A percentile compares a stretch with the other conserved stretches of the same genome.
Evolutionary conservation across 208 protist species (phyloP).

Genomic region (Angomonas ambiguus): DNA sequence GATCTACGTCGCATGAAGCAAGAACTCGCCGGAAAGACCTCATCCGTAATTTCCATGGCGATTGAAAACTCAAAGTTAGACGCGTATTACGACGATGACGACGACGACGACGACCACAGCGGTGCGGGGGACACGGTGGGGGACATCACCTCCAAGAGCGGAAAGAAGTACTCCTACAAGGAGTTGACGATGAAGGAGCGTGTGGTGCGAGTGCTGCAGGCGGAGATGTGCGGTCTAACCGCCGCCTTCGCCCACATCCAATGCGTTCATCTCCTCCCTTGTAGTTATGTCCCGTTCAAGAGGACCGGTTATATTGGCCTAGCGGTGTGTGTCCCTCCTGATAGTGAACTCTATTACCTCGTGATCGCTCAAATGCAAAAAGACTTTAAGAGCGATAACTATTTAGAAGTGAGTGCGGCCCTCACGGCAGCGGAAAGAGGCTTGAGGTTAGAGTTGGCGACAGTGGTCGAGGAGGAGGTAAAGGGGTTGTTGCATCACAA

Average conservation of each 20-base stretch:
- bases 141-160: background rate
- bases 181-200: conserved; percentile 68
- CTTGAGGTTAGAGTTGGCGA: conserved; percentile 85
- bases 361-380: conserved; percentile 92
- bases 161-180: conserved; percentile 18
- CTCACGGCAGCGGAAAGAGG: conserved; percentile 86
- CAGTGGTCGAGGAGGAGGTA: conserved; percentile 77
- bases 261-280: conserved; percentile 95
- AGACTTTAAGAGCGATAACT: conserved; percentile 89
- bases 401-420: conserved; percentile 85
- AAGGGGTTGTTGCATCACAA: conserved; percentile 36
- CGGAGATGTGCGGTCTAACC: conserved; percentile 93
- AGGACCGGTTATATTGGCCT: conserved; percentile 91
- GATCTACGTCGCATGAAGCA: conserved; percentile 64
- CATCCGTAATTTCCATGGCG: background rate
- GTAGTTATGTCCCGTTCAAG: conserved; percentile 49
- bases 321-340: conserved; percentile 75
- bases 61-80: background rate
- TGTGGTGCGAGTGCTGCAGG: conserved; percentile 91
- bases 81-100: background rate
- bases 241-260: conserved; percentile 93
- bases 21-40: background rate
- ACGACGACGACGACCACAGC: conserved; percentile 5
- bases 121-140: conserved; percentile 10
- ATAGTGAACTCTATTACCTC: conserved; percentile 92